A percentile compares a stretch with the other conserved stretches of the same genome.
phyloP scores from a whole-genome alignment of 2,329 filamentous ascomycete genomes.

The Botrytis sinoallii region DNA sequence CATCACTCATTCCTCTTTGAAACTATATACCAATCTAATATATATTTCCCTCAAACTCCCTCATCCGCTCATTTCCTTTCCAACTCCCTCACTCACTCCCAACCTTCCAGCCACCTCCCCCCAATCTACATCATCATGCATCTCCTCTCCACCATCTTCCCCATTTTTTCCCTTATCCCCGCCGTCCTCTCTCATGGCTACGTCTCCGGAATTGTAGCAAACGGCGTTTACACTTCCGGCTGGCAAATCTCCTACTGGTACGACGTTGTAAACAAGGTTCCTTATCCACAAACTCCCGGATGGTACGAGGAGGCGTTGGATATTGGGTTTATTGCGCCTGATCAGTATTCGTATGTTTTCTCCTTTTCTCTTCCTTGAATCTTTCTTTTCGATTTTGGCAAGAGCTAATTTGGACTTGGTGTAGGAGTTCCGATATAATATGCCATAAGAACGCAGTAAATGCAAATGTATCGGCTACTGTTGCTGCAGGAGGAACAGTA shows the following conservation, averaged over 20 bases:
- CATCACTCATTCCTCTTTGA: background rate
- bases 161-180: background rate
- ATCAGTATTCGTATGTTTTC: constrained; percentile 39
- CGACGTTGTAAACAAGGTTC: constrained; percentile 20
- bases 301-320: constrained; percentile 48
- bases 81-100: background rate
- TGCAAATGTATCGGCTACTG: constrained; percentile 42
- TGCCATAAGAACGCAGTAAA: constrained; percentile 47
- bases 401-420: background rate
- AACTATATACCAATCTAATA: background rate
- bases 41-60: background rate
- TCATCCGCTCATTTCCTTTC: background rate
- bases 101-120: background rate
- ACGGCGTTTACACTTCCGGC: constrained; percentile 40
- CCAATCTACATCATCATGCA: background rate
- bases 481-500: constrained; percentile 47
- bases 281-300: constrained; percentile 34
- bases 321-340: constrained; percentile 49
- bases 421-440: constrained; percentile 44
- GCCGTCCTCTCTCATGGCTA: constrained; percentile 42
- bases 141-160: background rate
- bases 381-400: rapidly evolving
- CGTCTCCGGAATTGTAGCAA: constrained; percentile 44
- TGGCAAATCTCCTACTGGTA: constrained; percentile 36
- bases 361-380: too few relatives aligned